Evolutionary conservation across 768 basidiomycete species (phyloP), one percentile per base, ranked within the genome.

Genomic region (Leccinum olivaceopallidum): DNA sequence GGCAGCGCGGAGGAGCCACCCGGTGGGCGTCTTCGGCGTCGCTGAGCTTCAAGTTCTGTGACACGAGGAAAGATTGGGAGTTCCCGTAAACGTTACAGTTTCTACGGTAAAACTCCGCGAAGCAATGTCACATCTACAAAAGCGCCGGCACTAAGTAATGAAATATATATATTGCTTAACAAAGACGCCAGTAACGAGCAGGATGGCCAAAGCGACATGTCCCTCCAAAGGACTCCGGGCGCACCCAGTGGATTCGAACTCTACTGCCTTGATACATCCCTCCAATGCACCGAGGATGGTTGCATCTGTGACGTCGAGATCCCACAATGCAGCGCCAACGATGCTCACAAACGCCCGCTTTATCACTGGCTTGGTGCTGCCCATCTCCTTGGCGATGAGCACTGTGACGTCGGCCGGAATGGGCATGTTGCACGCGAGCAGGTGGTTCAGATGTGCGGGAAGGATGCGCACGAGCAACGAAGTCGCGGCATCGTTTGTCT

Each of bases 1-100:
- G 9, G 80, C 70, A 0, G 90, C 88, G 32, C 87, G 81, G 14
- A 93, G 75, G 2, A 96, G 74, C 95, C 95, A 97, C 13, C 65
- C 22, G 22, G 22, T 24, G 67, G 58, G 92, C 86, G n/a, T 93
- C 93, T 3, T 81, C 80, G 0, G 79, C 66, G 7, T 84, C 81
- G 7, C 78, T 75, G 16, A 89, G 64, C 70, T 92, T 93, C 28
- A 28, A 28, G 28, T 28, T 28, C 28, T 28, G 28, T 28, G 28
- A 28, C 28, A 95, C 66, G 47, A 98, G 73, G 76, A 97, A 97
- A 2, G 90, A 88, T 0, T 75, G 13, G 78, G 75, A 0, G 85
- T 73, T 6, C 73, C 72, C 18, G 72, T 69, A n/a, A 90, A 71
- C 2, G 79, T 73, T 36, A 24, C 22, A 24, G 22, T 24, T 24